A percentile compares a stretch with the other conserved stretches of the same genome.
These are phyloP conservation scores for Russula griseocarnosa DNA, from an alignment of 768 basidiomycete species.

Conservation along the genomic window DNA sequence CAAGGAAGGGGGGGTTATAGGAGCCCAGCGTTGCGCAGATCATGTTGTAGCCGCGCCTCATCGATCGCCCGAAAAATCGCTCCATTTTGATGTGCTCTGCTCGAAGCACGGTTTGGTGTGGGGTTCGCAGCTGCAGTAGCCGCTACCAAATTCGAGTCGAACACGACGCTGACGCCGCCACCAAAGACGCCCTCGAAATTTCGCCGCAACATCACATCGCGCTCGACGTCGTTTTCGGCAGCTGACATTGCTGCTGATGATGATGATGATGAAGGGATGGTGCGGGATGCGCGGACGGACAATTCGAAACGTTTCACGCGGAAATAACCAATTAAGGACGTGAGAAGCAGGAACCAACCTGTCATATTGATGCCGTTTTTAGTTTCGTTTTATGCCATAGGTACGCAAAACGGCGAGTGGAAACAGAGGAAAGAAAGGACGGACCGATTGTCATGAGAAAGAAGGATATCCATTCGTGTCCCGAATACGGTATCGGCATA, in stretches of 20 bases:
- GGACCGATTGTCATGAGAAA: constrained; percentile 83
- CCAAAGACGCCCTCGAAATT: constrained; percentile 27
- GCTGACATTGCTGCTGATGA: neutral
- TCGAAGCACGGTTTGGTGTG: neutral
- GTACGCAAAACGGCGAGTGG: neutral
- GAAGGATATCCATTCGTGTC: constrained; percentile 88
- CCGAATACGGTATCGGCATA: constrained; percentile 36
- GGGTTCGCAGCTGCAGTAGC: neutral
- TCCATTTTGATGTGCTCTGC: neutral
- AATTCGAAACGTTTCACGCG: constrained; percentile 82
- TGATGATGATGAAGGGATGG: neutral
- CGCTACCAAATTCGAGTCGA: neutral
- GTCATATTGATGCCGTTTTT: neutral
- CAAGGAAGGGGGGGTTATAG: neutral
- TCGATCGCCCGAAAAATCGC: neutral
- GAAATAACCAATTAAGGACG: constrained; percentile 77
- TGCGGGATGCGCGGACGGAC: constrained; percentile 50
- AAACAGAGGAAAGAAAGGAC: constrained; percentile 21
- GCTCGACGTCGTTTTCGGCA: constrained; percentile 16
- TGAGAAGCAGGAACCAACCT: constrained; percentile 91
- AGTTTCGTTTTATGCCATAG: too few species aligned
- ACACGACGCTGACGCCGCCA: constrained; percentile 22
- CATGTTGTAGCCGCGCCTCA: constrained; percentile 24
- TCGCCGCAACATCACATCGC: constrained; percentile 15
- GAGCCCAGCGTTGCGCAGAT: constrained; percentile 26